These are phyloP conservation scores for Hypericum androsaemum DNA, from an alignment of 345 rosid species.

Conservation along the genomic window DNA sequence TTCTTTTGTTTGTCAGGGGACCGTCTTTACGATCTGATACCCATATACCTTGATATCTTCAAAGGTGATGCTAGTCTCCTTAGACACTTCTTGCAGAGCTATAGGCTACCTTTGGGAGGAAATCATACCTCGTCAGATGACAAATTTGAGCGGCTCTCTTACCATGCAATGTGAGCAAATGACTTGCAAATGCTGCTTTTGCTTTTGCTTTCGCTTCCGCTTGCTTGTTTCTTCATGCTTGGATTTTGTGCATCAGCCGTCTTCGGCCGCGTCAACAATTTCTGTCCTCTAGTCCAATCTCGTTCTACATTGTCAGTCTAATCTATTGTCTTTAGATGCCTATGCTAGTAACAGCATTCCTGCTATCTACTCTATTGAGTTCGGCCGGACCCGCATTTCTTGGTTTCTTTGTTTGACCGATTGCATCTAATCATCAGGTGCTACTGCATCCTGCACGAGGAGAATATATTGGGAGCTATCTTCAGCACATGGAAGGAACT, in stretches of 20 bases:
- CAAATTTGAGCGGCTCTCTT: slow-evolving; percentile 49
- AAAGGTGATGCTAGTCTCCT: slow-evolving; percentile 62
- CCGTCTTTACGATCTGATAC: slow-evolving; percentile 68
- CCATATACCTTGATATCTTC: slow-evolving; percentile 68
- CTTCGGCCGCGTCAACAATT: too few species aligned
- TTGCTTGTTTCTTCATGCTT: neutral
- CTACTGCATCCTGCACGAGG: slow-evolving; percentile 79
- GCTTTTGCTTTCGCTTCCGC: neutral
- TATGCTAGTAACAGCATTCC: too few species aligned
- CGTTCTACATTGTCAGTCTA: too few species aligned
- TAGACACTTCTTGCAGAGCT: slow-evolving; percentile 54
- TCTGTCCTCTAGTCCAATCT: too few species aligned
- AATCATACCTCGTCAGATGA: slow-evolving; percentile 22
- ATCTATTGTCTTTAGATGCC: too few species aligned
- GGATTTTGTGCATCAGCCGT: neutral
- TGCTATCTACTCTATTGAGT: too few species aligned
- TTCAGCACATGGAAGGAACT: slow-evolving; percentile 72
- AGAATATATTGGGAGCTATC: slow-evolving; percentile 73
- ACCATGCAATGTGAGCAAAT: slow-evolving; percentile 74
- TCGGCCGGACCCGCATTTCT: too few species aligned
- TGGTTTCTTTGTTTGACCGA: neutral
- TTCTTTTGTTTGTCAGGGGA: slow-evolving; percentile 51
- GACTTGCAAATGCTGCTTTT: neutral
- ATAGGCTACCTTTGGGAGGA: slow-evolving; percentile 56
- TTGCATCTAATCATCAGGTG: slow-evolving; percentile 44